Evolutionary conservation across 441 rosid species (phyloP), one percentile per base, ranked within the genome.

Genomic region (Gossypium gossypioides): DNA sequence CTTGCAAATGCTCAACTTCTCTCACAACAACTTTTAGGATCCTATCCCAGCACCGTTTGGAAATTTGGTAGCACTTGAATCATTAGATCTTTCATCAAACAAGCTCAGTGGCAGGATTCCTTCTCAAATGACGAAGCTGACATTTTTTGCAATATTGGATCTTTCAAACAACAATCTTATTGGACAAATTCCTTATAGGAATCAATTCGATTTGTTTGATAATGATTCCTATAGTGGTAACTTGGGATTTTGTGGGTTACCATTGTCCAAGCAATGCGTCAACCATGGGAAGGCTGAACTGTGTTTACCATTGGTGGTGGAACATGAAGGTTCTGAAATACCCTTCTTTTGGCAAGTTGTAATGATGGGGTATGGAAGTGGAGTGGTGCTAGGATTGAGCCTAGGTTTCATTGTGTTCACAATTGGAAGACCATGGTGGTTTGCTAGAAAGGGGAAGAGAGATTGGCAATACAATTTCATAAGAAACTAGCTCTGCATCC

Each of bases 91-190:
- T 37, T 5, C 42, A 37, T 37, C 42, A 27, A 48, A 3, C 3
- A 40, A 54, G 54, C 73, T 80, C 2, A 22, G 2, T 0, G 80
- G 83, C 2, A 42, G 44, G 0, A 80, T 25, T 25, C 29, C 80
- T 32, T 82, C 80, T 2, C 0, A 0, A 16, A 1, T 62, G 10
- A 62, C n/a, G 0, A 18, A 34, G 0, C 7, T 62, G 15, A 18
- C 21, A 0, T 75, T 73, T 0, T 78, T 82, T 1, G 2, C 1
- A 1, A 34, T 72, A n/a, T 77, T 82, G 0, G 75, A 80, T 32
- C 22, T 82, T 25, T 25, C 4, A 0, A 0, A 25, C 0, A 25
- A 25, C 4, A 25, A 25, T 25, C 4, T 25, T 25, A 4, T 25
- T 77, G 81, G 83, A 4, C 51, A 3, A 0, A 72, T 48, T 19